These are phyloP conservation scores for Hypsizygus ulmarius DNA, from an alignment of 1,284 basidiomycete genomes.

Conservation along the genomic window DNA sequence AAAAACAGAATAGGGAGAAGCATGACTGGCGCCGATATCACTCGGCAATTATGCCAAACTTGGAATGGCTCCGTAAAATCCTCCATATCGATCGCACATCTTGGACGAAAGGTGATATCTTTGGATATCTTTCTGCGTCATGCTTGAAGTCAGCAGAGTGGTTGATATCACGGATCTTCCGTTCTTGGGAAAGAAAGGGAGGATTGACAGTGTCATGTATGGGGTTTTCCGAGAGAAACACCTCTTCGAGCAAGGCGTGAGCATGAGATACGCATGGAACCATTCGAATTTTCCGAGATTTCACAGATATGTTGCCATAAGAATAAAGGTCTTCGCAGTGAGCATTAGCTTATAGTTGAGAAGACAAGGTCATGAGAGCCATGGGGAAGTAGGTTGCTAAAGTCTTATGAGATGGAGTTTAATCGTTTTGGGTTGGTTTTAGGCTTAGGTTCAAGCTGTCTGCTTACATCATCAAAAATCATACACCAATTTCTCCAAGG, in stretches of 20 bases:
- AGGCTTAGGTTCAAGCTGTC: slow-evolving; percentile 6
- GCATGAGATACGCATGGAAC: slow-evolving; percentile 23
- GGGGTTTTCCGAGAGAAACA: slow-evolving; percentile 29
- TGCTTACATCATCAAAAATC: slow-evolving; percentile 1
- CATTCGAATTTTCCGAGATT: slow-evolving; percentile 5
- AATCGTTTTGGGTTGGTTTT: neutral
- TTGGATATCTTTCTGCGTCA: slow-evolving; percentile 26
- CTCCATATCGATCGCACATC: slow-evolving; percentile 21
- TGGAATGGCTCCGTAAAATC: slow-evolving; percentile 21
- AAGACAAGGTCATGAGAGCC: no score
- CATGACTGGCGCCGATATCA: slow-evolving; percentile 17
- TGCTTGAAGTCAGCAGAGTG: slow-evolving; percentile 20
- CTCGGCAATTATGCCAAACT: slow-evolving; percentile 26
- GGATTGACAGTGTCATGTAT: slow-evolving; percentile 32
- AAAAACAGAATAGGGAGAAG: slow-evolving; percentile 14
- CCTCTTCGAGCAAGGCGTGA: slow-evolving; percentile 21
- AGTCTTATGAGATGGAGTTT: no score
- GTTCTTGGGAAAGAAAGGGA: slow-evolving; percentile 22
- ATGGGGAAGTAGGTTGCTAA: no score
- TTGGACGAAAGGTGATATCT: slow-evolving; percentile 23
- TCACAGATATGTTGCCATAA: slow-evolving; percentile 3
- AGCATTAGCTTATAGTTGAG: no score
- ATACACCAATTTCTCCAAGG: neutral
- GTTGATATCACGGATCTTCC: slow-evolving; percentile 17
- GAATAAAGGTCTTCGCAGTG: neutral